Base-by-base conservation (phyloP, 805 yeast species). In the Hanseniaspora singularis region DNA sequence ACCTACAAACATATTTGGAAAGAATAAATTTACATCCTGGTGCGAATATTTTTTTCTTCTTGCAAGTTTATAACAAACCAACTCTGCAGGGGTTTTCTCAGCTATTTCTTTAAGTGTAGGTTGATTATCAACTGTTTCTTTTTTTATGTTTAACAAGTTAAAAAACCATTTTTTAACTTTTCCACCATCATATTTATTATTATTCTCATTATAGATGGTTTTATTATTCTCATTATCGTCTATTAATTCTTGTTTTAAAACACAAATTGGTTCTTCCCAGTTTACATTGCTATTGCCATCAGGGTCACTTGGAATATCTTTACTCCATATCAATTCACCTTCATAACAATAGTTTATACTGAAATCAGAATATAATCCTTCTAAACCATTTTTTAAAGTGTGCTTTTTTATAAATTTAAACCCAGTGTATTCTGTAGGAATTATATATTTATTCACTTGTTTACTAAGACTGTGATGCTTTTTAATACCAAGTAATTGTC, bases 1-100 rank as follows among this genome's bases (percentile, higher is more conserved):
- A 5, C 88, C 89, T 2, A 81, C 73, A 62, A 74, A 73, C 0
- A 76, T 69, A 16, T 68, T 64, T 0, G 86, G 84, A 14, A 73
- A 62, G 54, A 67, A 77, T 6, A 76, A 55, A 1, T 72, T 66
- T 10, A 69, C 42, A 24, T 67, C 59, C 41, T 76, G 63, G 11
- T 57, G 57, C 0, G 74, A 73, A 53, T 72, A 78, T 52, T 71
- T 69, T 51, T 70, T 69, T 34, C 78, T 65, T 53, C 87, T 67
- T 59, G 74, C 82, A 49, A 79, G 57, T 49, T 77, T 75, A 54
- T 70, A 78, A 50, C 83, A 77, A 11, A 60, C 64, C 48, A 65
- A 52, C 33, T 55, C 53, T 2, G 42, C 38, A 3, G 57, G 16
- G 40, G 61, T 57, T 1, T 38, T 38, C 1, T 27, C 27, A 18